Evolutionary conservation across 257 asterid genomes (phyloP).

Genomic region (Linaria vulgaris): DNA sequence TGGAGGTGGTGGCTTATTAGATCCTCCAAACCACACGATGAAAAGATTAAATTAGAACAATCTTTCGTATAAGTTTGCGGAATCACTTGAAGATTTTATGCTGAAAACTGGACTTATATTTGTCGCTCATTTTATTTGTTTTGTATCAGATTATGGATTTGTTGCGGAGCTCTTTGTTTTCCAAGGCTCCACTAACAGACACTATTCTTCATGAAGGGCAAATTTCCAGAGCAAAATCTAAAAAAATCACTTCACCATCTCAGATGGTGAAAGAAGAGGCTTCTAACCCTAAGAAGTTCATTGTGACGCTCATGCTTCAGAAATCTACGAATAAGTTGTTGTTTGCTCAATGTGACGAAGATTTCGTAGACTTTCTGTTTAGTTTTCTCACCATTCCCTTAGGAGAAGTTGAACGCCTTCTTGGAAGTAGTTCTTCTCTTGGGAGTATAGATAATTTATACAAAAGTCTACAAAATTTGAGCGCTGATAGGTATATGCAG

Average conservation of each 20-base stretch:
- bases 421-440: constrained; percentile 12
- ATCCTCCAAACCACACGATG: no score
- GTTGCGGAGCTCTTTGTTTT: constrained; percentile 19
- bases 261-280: neutral
- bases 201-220: constrained; percentile 1
- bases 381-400: constrained; percentile 25
- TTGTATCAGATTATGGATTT: constrained; percentile 23
- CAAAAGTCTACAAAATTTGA: neutral
- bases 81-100: no score
- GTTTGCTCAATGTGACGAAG: constrained; percentile 22
- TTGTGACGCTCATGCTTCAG: constrained; percentile 17
- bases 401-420: constrained; percentile 23
- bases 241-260: no score
- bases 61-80: no score
- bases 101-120: neutral
- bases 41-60: no score
- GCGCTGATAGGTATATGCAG: neutral
- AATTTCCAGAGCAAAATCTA: neutral
- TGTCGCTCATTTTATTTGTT: neutral
- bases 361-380: constrained; percentile 23
- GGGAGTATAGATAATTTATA: constrained; percentile 27
- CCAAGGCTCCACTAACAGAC: constrained; percentile 26
- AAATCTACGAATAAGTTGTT: constrained; percentile 23
- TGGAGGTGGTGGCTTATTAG: no score
- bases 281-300: constrained; percentile 10